Evolutionary conservation across 129 eudicot genomes (phyloP).

Genomic region (Helianthus annuus): HanXRQr2.0-SUNRISE NC_035446.2:126479491-126479990

Average conservation of each 20-base stretch:
- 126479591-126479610: slow-evolving; percentile 97
- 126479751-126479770: slow-evolving; percentile 94
- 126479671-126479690: slow-evolving; percentile 94
- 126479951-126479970: not conserved
- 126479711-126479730: slow-evolving; percentile 89
- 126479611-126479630: slow-evolving; percentile 95
- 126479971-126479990: not conserved
- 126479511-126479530: slow-evolving; percentile 98
- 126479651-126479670: slow-evolving; percentile 98
- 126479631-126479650: slow-evolving; percentile 96
- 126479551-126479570: slow-evolving; percentile 91
- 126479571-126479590: slow-evolving; percentile 93
- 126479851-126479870: slow-evolving; percentile 89
- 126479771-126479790: slow-evolving; percentile 92
- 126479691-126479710: slow-evolving; percentile 99
- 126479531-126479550: slow-evolving; percentile 86
- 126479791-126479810: slow-evolving; percentile 93
- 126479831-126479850: slow-evolving; percentile 86
- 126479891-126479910: slow-evolving; percentile 97
- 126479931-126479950: not conserved
- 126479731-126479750: slow-evolving; percentile 99
- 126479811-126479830: slow-evolving; percentile 98
- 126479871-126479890: slow-evolving; percentile 95
- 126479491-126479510: slow-evolving; percentile 89
- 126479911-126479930: slow-evolving; percentile 29